Conservation (phyloP, 805 yeast species). For the Starmerella bombicola region DNA sequence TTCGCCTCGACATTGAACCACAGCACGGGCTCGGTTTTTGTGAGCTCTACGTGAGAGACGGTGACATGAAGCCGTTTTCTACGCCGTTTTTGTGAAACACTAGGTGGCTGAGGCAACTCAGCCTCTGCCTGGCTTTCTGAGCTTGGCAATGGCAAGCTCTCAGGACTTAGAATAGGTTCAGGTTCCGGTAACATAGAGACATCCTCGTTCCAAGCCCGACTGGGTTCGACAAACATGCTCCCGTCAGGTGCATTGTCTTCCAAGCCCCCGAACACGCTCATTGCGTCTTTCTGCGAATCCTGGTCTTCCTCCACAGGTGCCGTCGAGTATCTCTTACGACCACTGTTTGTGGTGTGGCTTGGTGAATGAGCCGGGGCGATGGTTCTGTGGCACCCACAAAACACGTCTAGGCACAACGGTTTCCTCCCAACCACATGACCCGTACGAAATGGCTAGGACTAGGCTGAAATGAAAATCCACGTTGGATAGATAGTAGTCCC, state of each 20-base stretch:
- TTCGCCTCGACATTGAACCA: slow-evolving; percentile 58
- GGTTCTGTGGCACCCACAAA: too few species aligned
- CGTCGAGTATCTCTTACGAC: too few species aligned
- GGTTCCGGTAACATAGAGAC: background rate
- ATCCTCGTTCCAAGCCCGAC: background rate
- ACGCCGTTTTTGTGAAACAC: slow-evolving; percentile 5
- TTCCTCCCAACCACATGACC: too few species aligned
- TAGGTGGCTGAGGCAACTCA: background rate
- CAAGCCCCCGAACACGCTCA: slow-evolving; percentile 24
- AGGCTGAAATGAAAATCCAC: too few species aligned
- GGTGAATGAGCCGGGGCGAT: too few species aligned
- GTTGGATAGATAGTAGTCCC: too few species aligned
- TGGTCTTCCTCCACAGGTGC: too few species aligned
- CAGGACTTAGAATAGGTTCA: background rate
- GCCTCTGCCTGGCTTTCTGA: background rate
- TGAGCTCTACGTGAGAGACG: slow-evolving; percentile 59
- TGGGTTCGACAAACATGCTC: slow-evolving; percentile 4
- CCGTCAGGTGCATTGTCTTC: slow-evolving; percentile 26
- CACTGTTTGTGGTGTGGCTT: too few species aligned
- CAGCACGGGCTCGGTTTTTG: slow-evolving; percentile 63
- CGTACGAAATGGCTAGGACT: too few species aligned
- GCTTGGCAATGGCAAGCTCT: background rate
- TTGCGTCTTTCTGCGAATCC: too few species aligned
- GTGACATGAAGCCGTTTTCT: slow-evolving; percentile 38
- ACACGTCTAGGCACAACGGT: too few species aligned